Percentiles rank a stretch among this genome's conserved stretches.
Conservation (phyloP, 208 protist species). For the Trypanosoma caninum region DNA sequence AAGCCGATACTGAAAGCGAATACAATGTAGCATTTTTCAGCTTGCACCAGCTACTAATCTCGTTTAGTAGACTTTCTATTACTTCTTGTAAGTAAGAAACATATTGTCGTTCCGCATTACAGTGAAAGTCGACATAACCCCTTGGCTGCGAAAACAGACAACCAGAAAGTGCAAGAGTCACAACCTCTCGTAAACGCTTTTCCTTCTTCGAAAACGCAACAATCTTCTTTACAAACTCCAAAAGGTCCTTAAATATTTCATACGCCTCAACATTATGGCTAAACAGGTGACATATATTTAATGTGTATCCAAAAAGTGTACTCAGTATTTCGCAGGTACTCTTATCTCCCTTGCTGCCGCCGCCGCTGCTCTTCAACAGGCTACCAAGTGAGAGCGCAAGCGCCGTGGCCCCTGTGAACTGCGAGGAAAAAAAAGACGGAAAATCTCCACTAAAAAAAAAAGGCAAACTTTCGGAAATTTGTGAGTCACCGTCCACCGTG, state of each 20-base stretch:
- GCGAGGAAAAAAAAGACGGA: constrained; percentile 10
- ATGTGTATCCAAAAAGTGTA: not conserved
- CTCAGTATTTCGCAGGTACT: not conserved
- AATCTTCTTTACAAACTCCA: constrained; percentile 14
- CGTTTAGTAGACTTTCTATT: constrained; percentile 2
- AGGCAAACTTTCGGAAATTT: not conserved
- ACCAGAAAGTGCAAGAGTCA: constrained; percentile 10
- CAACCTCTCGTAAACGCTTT: constrained; percentile 7
- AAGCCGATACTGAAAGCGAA: constrained; percentile 7
- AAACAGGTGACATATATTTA: constrained; percentile 19
- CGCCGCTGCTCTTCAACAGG: not conserved
- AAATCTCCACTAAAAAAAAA: constrained; percentile 10
- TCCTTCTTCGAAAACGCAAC: constrained; percentile 11
- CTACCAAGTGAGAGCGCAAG: not conserved
- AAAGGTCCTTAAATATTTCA: not conserved
- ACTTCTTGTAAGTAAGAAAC: not conserved
- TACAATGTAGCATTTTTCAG: constrained; percentile 17
- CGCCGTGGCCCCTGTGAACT: not conserved
- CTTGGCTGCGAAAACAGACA: constrained; percentile 11
- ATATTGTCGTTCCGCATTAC: not conserved
- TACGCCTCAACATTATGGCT: not conserved
- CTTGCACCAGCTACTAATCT: constrained; percentile 20
- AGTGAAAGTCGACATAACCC: not conserved
- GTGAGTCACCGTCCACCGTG: not conserved
- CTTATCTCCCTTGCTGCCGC: not conserved